phyloP scores from a whole-genome alignment of 495 filamentous ascomycete species.

The Podospora comata region DNA sequence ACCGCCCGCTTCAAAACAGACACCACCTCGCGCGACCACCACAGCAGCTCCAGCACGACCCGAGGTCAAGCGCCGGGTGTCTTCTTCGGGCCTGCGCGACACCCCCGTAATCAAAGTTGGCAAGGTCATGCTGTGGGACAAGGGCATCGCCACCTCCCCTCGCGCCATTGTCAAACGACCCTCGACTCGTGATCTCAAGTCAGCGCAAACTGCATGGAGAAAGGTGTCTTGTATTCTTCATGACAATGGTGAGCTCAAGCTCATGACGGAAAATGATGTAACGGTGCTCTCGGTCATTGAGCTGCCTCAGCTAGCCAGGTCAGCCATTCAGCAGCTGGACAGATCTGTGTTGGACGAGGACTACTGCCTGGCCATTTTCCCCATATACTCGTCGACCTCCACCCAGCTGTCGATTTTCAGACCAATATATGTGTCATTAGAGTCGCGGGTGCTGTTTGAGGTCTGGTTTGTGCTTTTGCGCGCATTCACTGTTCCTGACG shows the following conservation, averaged over 20 bases:
- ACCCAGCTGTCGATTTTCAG: constrained; percentile 61
- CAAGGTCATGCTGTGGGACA: constrained; percentile 89
- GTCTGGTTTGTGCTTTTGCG: constrained; percentile 94
- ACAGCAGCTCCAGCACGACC: constrained; percentile 23
- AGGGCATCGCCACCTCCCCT: constrained; percentile 51
- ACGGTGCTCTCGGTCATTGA: constrained; percentile 77
- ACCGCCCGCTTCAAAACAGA: constrained; percentile 43
- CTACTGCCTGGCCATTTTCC: constrained; percentile 88
- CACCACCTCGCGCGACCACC: constrained; percentile 24
- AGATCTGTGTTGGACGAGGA: constrained; percentile 91
- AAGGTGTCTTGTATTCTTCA: constrained; percentile 88
- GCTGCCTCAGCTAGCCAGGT: constrained; percentile 82
- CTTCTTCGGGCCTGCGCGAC: constrained; percentile 61
- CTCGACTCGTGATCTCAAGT: constrained; percentile 45
- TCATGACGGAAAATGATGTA: constrained; percentile 79
- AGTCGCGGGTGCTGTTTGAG: constrained; percentile 85
- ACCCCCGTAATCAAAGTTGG: constrained; percentile 95
- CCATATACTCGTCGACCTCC: constrained; percentile 68
- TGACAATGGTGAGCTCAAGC: constrained; percentile 91
- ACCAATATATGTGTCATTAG: constrained; percentile 80
- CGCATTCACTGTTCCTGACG: constrained; percentile 89
- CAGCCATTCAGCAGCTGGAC: constrained; percentile 84
- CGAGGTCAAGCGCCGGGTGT: constrained; percentile 69
- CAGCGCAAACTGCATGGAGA: constrained; percentile 61
- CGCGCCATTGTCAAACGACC: constrained; percentile 51